Conservation (phyloP, 805 yeast genomes). For the Saccharomycopsis sp. region DNA sequence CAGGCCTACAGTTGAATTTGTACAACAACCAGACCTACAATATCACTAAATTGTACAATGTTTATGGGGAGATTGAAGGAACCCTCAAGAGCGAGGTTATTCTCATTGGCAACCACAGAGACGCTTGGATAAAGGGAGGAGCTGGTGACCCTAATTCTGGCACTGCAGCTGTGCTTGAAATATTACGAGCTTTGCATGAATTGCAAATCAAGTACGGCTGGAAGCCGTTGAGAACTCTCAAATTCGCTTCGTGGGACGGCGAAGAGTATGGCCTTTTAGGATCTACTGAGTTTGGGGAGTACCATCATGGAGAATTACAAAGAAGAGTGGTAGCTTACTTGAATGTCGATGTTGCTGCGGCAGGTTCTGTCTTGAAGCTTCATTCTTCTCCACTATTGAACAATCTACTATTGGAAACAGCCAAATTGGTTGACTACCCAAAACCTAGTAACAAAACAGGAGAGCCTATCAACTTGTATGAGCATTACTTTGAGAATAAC, state of each 20-base stretch:
- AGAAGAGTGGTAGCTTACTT: slow-evolving; percentile 56
- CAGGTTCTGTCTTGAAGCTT: slow-evolving; percentile 47
- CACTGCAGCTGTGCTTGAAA: slow-evolving; percentile 42
- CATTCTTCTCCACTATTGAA: slow-evolving; percentile 57
- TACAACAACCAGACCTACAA: slow-evolving; percentile 56
- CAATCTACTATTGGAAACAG: slow-evolving; percentile 36
- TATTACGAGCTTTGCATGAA: slow-evolving; percentile 39
- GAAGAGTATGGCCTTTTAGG: slow-evolving; percentile 61
- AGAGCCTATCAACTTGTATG: background rate
- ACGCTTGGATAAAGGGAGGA: slow-evolving; percentile 44
- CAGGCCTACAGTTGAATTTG: slow-evolving; percentile 41
- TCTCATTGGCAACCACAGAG: slow-evolving; percentile 51
- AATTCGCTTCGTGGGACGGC: slow-evolving; percentile 14
- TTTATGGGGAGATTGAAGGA: background rate
- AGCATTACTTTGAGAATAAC: slow-evolving; percentile 16
- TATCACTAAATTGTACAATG: slow-evolving; percentile 48
- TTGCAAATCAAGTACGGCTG: slow-evolving; percentile 5
- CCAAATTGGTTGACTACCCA: slow-evolving; percentile 35
- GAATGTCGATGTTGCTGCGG: slow-evolving; percentile 59
- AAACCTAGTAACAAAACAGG: slow-evolving; percentile 21
- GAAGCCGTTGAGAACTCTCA: slow-evolving; percentile 17
- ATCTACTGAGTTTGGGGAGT: slow-evolving; percentile 72
- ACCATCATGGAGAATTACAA: slow-evolving; percentile 38
- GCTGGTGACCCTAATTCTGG: slow-evolving; percentile 34
- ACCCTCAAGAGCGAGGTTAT: slow-evolving; percentile 23